Base-by-base conservation (phyloP, 2,329 filamentous ascomycete genomes). In the Sporothrix mexicana region DNA sequence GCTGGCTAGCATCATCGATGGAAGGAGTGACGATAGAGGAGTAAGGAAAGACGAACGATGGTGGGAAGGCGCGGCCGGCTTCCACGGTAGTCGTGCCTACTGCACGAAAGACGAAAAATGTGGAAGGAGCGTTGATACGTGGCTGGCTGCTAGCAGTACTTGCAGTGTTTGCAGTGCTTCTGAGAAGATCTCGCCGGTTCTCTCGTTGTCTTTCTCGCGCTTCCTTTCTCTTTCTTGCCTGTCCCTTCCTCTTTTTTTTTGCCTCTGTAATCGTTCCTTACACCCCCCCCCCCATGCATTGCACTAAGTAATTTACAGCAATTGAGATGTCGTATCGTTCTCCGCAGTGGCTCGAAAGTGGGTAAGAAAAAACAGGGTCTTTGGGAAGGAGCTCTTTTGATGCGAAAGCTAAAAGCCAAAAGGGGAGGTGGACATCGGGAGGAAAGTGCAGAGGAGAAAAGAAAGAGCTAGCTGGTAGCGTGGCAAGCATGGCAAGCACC, bases 291-390 rank as follows among this genome's bases (percentile, higher is more conserved):
- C 51, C 51, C 51, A 25, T 55, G 51, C 51, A 55, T 23, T 43
- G 61, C 41, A 66, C 61, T 25, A 66, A 25, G 13, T 47, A 20
- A 20, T 45, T 47, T 25, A 45, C 61, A 64, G 36, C 59, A 66
- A 66, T 47, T n/a, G 61, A 25, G 61, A 66, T 17, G 47, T 43
- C 49, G 67, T 69, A 69, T 57, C 41, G 51, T 57, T 57, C 67
- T 69, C 67, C 51, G 67, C 51, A 70, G 43, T 70, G 30, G 30
- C 30, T 36, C 30, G 30, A 36, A 7, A 36, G 30, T 36, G 69
- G 41, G 23, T 51, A 49, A 30, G 13, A 67, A 25, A 51, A 67
- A 70, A 41, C 68, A 70, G 20, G 68, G 51, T 45, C 53, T 47
- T 20, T 12, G 15, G 41, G 4, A 45, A 69, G 15, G 47, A 55